A percentile compares a stretch with the other conserved stretches of the same genome.
Conservation (phyloP, 768 basidiomycete species). For the Pisolithus orientalis region DNA sequence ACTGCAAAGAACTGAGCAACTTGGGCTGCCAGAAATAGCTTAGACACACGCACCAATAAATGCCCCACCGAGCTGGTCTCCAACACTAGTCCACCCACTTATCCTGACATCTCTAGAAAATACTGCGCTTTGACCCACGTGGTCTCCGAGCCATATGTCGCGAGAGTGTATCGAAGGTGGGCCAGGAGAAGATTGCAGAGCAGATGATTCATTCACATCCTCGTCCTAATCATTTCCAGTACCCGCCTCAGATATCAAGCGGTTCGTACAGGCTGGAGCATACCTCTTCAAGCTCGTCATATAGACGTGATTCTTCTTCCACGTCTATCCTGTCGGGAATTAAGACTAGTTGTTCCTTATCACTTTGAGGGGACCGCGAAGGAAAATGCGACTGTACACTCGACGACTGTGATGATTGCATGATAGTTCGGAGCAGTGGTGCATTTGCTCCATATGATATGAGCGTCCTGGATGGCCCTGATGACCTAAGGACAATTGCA, state of each 20-base stretch:
- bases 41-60: conserved; percentile 48
- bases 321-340: conserved; percentile 56
- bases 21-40: not conserved
- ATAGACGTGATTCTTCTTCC: conserved; percentile 61
- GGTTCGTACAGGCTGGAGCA: not conserved
- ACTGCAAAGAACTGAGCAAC: conserved; percentile 29
- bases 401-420: conserved; percentile 8
- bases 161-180: conserved; percentile 56
- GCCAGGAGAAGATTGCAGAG: conserved; percentile 21
- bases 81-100: conserved; percentile 67
- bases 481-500: no score
- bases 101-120: conserved; percentile 66
- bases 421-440: not conserved
- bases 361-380: conserved; percentile 41
- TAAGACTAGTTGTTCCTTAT: conserved; percentile 45
- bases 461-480: not conserved
- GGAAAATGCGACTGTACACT: conserved; percentile 6
- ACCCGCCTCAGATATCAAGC: no score
- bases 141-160: conserved; percentile 67
- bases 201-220: conserved; percentile 16
- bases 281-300: conserved; percentile 57
- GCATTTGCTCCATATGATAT: not conserved
- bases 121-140: conserved; percentile 42
- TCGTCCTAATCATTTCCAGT: conserved; percentile 1
- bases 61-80: conserved; percentile 55